A percentile compares a stretch with the other conserved stretches of the same genome.
Conservation (phyloP, 2,329 filamentous ascomycete genomes). For the Calonectria fujianensis region DNA sequence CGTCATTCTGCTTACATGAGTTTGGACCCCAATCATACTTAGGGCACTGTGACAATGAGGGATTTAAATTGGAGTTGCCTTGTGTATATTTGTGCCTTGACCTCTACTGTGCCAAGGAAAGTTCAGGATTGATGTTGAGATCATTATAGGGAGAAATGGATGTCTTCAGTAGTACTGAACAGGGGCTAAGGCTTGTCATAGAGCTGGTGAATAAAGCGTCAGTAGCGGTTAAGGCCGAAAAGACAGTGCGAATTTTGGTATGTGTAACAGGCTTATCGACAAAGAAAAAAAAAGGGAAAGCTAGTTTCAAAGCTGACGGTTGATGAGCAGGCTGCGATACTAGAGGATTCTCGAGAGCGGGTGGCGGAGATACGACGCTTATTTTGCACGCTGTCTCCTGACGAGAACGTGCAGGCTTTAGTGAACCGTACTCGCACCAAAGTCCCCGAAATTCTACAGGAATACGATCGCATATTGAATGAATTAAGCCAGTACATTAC, state of each 20-base stretch:
- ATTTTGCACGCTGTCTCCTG: conserved; percentile 1
- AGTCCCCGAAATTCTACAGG: background rate
- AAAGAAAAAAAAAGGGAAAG: background rate
- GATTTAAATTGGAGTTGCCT: background rate
- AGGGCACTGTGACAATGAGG: background rate
- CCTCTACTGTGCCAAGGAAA: background rate
- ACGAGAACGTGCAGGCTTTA: conserved; percentile 1
- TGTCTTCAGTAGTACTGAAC: background rate
- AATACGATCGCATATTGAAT: background rate
- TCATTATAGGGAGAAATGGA: background rate
- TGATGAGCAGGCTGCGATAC: background rate
- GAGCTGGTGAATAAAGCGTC: background rate
- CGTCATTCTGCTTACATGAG: no score
- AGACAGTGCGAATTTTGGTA: background rate
- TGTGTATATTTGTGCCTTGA: background rate
- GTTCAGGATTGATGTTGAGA: background rate
- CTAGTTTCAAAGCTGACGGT: background rate
- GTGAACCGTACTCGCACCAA: conserved; percentile 12
- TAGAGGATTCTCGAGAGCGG: background rate
- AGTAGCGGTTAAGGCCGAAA: background rate
- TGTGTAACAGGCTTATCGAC: background rate
- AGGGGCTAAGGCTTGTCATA: background rate
- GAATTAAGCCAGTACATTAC: background rate
- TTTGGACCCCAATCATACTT: no score
- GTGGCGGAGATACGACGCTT: background rate